Percentiles rank a stretch among this genome's conserved stretches.
These are phyloP conservation scores for Emmonsiellopsis sp. DNA, from an alignment of 2,329 filamentous ascomycete genomes.

Conservation along the genomic window DNA sequence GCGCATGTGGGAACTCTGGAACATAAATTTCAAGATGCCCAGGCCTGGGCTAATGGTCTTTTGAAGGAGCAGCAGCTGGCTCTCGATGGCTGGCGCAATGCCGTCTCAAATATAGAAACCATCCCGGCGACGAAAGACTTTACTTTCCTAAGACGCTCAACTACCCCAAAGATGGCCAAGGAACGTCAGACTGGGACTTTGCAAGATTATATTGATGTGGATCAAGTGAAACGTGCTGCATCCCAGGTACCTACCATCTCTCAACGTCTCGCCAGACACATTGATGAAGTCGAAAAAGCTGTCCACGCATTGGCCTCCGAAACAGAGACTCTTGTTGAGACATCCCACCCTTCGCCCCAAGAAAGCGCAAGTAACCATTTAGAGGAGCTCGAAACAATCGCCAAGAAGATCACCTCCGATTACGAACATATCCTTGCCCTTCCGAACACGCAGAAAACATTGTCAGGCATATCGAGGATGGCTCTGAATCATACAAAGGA, in stretches of 20 bases:
- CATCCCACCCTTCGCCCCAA: constrained; percentile 42
- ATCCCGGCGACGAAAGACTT: constrained; percentile 37
- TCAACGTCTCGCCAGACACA: constrained; percentile 50
- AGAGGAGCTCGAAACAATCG: constrained; percentile 76
- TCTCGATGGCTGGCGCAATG: constrained; percentile 34
- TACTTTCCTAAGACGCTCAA: constrained; percentile 29
- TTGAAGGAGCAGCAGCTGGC: constrained; percentile 34
- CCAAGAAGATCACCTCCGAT: constrained; percentile 78
- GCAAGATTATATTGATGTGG: constrained; percentile 66
- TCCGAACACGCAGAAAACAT: constrained; percentile 54
- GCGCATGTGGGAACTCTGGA: constrained; percentile 38
- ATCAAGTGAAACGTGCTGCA: constrained; percentile 63
- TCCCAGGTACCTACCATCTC: constrained; percentile 51
- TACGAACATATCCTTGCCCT: constrained; percentile 67
- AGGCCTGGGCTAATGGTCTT: constrained; percentile 36
- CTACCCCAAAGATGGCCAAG: constrained; percentile 33
- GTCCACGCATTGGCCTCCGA: constrained; percentile 52
- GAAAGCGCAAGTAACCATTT: constrained; percentile 61
- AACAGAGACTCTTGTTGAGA: constrained; percentile 31
- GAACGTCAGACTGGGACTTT: constrained; percentile 48
- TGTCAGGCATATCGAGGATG: constrained; percentile 54
- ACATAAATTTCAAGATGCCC: constrained; percentile 36
- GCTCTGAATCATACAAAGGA: constrained; percentile 55
- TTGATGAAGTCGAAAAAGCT: constrained; percentile 51
- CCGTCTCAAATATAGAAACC: constrained; percentile 27